These are phyloP conservation scores for Elongisporangium anandrum DNA, from an alignment of 352 stramenopile species.

Conservation along the genomic window DNA sequence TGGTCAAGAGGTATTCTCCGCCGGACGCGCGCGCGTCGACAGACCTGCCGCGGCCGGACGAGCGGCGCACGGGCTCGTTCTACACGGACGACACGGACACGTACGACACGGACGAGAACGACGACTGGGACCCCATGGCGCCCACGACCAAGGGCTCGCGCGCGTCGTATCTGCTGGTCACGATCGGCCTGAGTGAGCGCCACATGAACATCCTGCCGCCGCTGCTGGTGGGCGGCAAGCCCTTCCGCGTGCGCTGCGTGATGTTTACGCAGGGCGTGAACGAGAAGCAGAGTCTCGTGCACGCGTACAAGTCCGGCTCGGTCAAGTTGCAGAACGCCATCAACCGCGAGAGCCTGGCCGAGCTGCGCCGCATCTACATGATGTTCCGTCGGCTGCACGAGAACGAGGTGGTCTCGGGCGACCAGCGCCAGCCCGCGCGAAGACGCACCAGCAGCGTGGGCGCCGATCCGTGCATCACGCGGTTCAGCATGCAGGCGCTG, in stretches of 20 bases:
- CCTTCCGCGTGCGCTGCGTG: slow-evolving; percentile 57
- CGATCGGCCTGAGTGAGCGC: slow-evolving; percentile 49
- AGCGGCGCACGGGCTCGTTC: background rate
- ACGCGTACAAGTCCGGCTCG: slow-evolving; percentile 69
- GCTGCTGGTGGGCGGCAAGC: slow-evolving; percentile 34
- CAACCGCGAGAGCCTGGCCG: slow-evolving; percentile 74
- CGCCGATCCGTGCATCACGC: slow-evolving; percentile 8
- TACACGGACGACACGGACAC: slow-evolving; percentile 10
- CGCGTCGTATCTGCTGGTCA: slow-evolving; percentile 46
- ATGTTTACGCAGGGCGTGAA: slow-evolving; percentile 83
- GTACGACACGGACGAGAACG: slow-evolving; percentile 8
- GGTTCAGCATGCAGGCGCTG: slow-evolving; percentile 45
- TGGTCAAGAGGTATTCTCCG: slow-evolving; percentile 51
- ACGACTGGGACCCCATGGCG: slow-evolving; percentile 11
- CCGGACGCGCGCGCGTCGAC: slow-evolving; percentile 16
- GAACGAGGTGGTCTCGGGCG: slow-evolving; percentile 25
- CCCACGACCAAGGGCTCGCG: slow-evolving; percentile 1
- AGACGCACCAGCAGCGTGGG: slow-evolving; percentile 11
- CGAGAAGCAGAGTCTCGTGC: slow-evolving; percentile 80
- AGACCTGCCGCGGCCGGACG: slow-evolving; percentile 3
- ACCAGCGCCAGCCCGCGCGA: slow-evolving; percentile 11
- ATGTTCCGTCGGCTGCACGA: slow-evolving; percentile 45
- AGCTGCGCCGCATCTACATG: slow-evolving; percentile 58
- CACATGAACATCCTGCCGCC: slow-evolving; percentile 51
- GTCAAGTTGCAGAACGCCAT: slow-evolving; percentile 77